phyloP scores from a whole-genome alignment of 805 yeast genomes.

The Saccharomycopsis fibuligera region DNA sequence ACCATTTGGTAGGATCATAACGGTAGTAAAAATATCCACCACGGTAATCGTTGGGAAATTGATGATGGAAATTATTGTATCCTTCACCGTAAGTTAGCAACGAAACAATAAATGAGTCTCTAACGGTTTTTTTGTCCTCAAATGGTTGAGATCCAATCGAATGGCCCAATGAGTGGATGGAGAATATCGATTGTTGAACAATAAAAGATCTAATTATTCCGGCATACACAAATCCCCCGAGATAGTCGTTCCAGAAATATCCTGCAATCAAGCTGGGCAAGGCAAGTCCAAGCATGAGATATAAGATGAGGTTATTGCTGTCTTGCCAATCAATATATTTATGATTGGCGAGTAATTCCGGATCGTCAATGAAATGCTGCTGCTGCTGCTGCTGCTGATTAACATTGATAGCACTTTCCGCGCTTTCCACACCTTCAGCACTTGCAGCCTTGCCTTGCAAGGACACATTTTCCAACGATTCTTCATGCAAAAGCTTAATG shows the following conservation, averaged over 20 bases:
- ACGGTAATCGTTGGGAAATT: slow-evolving; percentile 87
- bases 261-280: slow-evolving; percentile 66
- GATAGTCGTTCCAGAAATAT: slow-evolving; percentile 61
- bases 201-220: slow-evolving; percentile 66
- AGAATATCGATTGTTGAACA: slow-evolving; percentile 75
- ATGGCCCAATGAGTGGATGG: slow-evolving; percentile 82
- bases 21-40: slow-evolving; percentile 65
- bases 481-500: slow-evolving; percentile 3
- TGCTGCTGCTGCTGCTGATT: not conserved
- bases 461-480: slow-evolving; percentile 12
- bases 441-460: slow-evolving; percentile 3
- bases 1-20: slow-evolving; percentile 85
- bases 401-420: not conserved
- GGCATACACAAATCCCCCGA: slow-evolving; percentile 73
- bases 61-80: slow-evolving; percentile 90
- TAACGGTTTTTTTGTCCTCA: slow-evolving; percentile 67
- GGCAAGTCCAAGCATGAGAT: slow-evolving; percentile 44
- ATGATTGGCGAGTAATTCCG: slow-evolving; percentile 49
- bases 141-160: slow-evolving; percentile 66
- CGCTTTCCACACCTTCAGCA: not conserved
- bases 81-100: slow-evolving; percentile 84
- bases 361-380: not conserved
- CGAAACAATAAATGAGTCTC: slow-evolving; percentile 48
- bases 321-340: slow-evolving; percentile 61
- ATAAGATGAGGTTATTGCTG: slow-evolving; percentile 55